Evolutionary conservation across 1,284 basidiomycete genomes (phyloP).

Genomic region (Pseudozyma pruni): DNA sequence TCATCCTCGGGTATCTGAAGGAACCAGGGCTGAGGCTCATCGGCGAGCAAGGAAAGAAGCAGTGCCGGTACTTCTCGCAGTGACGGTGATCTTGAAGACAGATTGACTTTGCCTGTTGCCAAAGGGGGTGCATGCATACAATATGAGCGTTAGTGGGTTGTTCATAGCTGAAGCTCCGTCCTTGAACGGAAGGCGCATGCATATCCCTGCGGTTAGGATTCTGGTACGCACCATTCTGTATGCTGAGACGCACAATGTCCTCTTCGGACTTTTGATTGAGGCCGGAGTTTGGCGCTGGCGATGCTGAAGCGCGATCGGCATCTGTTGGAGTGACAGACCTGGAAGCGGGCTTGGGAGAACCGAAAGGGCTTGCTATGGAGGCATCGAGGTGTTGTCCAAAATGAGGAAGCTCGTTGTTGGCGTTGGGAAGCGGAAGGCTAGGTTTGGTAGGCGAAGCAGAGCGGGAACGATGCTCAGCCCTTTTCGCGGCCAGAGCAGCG

Average conservation of each 20-base stretch:
- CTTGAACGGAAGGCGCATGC: neutral
- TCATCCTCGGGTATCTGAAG: conserved; percentile 44
- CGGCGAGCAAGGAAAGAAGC: conserved; percentile 50
- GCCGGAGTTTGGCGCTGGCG: conserved; percentile 12
- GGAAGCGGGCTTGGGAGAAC: conserved; percentile 43
- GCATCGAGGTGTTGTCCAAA: conserved; percentile 43
- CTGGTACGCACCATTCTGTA: conserved; percentile 33
- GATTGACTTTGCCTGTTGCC: conserved; percentile 40
- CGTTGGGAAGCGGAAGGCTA: conserved; percentile 8
- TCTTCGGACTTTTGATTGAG: conserved; percentile 43
- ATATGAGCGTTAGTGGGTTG: neutral
- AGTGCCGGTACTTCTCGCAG: conserved; percentile 36
- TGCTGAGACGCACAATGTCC: conserved; percentile 37
- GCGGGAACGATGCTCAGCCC: conserved; percentile 43
- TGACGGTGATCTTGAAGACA: conserved; percentile 50
- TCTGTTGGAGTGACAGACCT: neutral
- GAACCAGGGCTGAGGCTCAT: conserved; percentile 55
- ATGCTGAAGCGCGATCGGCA: conserved; percentile 4
- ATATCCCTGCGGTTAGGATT: neutral
- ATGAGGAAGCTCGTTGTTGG: conserved; percentile 20
- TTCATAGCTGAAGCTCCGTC: neutral
- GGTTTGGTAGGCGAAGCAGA: conserved; percentile 42
- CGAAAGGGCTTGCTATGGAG: conserved; percentile 48
- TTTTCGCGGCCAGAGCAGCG: conserved; percentile 53
- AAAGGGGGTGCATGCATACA: too few species aligned